Conservation (phyloP, 164 flowering plant species). For the Macadamia tetraphylla region DNA sequence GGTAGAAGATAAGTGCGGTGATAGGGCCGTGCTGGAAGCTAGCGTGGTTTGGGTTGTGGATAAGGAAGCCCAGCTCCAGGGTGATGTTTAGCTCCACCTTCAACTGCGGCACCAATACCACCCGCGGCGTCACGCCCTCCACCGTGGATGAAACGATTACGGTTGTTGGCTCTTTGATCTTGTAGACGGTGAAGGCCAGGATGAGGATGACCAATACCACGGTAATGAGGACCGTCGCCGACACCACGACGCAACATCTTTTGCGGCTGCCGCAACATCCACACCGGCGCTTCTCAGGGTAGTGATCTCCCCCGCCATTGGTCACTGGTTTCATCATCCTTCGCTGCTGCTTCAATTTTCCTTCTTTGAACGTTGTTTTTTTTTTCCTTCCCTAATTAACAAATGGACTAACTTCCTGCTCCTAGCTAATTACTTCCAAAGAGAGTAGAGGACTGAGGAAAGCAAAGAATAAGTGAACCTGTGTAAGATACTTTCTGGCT, state of each 20-base stretch:
- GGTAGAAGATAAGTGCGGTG: constrained; percentile 22
- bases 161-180: constrained; percentile 26
- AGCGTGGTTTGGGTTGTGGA: constrained; percentile 37
- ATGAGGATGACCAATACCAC: constrained; percentile 23
- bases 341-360: too few species aligned
- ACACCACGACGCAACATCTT: constrained; percentile 1
- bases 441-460: too few species aligned
- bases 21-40: constrained; percentile 36
- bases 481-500: too few species aligned
- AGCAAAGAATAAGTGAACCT: too few species aligned
- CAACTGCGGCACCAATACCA: constrained; percentile 29
- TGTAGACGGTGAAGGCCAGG: constrained; percentile 45
- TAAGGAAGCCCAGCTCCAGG: constrained; percentile 21
- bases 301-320: too few species aligned
- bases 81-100: constrained; percentile 41
- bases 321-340: too few species aligned
- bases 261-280: too few species aligned
- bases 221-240: constrained; percentile 10
- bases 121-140: constrained; percentile 37
- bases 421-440: too few species aligned
- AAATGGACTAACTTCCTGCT: too few species aligned
- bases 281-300: constrained; percentile 6
- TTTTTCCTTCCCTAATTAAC: too few species aligned
- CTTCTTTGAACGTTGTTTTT: too few species aligned
- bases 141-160: constrained; percentile 29